phyloP scores from a whole-genome alignment of 139 green algal genomes.

The Coelastrella sp. region DNA sequence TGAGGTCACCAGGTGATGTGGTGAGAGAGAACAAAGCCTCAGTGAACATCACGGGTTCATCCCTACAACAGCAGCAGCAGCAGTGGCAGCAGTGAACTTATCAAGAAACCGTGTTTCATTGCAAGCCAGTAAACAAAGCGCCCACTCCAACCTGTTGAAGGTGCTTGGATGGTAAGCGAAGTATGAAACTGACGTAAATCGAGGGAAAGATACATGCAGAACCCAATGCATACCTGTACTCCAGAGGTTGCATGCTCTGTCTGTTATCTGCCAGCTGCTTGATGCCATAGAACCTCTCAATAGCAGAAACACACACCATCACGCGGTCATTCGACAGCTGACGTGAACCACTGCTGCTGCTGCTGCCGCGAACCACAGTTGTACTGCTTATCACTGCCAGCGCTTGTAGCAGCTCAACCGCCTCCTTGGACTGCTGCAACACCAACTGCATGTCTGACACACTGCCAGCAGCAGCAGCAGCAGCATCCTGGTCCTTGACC shows the following conservation, averaged over 20 bases:
- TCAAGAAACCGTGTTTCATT: too few species aligned
- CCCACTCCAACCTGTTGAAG: too few species aligned
- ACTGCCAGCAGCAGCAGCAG: neutral
- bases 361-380: neutral
- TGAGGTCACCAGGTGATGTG: neutral
- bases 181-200: too few species aligned
- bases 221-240: constrained; percentile 17
- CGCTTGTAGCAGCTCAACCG: constrained; percentile 20
- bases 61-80: constrained; percentile 10
- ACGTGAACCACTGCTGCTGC: too few species aligned
- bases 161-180: too few species aligned
- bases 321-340: neutral
- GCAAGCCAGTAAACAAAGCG: too few species aligned
- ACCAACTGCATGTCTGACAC: neutral
- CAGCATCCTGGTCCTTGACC: too few species aligned
- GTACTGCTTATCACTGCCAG: neutral
- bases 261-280: constrained; percentile 30
- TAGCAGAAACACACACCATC: neutral
- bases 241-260: constrained; percentile 15
- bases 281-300: constrained; percentile 40
- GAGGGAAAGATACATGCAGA: neutral
- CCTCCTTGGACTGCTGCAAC: constrained; percentile 1
- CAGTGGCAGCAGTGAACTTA: too few species aligned
- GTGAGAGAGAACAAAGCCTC: constrained; percentile 5
- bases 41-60: constrained; percentile 38